Evolutionary conservation across 169 alveolate genomes (phyloP).

Genomic region (Eimeria praecox): DNA sequence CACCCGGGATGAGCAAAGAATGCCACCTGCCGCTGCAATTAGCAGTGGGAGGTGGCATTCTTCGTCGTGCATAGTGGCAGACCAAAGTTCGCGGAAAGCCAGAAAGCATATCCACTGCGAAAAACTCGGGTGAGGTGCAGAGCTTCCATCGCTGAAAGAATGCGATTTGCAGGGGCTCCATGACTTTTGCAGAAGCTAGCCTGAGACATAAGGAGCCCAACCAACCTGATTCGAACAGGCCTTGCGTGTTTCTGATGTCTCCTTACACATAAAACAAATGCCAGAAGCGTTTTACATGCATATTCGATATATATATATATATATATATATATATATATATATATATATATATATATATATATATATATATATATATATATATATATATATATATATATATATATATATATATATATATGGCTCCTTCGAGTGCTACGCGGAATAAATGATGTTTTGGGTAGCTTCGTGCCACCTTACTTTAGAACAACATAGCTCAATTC

Average conservation of each 20-base stretch:
- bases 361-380: too few species aligned
- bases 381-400: too few species aligned
- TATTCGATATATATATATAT: neutral
- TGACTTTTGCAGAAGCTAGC: neutral
- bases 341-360: too few species aligned
- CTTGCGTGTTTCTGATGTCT: neutral
- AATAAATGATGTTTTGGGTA: neutral
- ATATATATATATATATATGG: too few species aligned
- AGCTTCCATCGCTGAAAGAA: neutral
- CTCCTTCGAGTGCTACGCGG: neutral
- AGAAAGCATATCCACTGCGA: neutral
- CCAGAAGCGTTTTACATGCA: neutral
- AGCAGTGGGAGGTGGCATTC: neutral
- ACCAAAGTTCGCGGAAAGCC: neutral
- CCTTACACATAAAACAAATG: neutral
- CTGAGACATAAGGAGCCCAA: neutral
- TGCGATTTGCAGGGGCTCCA: neutral
- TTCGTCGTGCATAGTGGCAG: neutral
- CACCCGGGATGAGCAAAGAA: too few species aligned
- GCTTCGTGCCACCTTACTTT: neutral
- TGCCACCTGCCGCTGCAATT: too few species aligned
- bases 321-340: too few species aligned
- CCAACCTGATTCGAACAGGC: neutral
- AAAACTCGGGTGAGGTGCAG: neutral
- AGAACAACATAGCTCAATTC: neutral